Percentiles rank a stretch among this genome's conserved stretches.
Evolutionary conservation across 768 basidiomycete genomes (phyloP).

Genomic region (Pholiota conissans): DNA sequence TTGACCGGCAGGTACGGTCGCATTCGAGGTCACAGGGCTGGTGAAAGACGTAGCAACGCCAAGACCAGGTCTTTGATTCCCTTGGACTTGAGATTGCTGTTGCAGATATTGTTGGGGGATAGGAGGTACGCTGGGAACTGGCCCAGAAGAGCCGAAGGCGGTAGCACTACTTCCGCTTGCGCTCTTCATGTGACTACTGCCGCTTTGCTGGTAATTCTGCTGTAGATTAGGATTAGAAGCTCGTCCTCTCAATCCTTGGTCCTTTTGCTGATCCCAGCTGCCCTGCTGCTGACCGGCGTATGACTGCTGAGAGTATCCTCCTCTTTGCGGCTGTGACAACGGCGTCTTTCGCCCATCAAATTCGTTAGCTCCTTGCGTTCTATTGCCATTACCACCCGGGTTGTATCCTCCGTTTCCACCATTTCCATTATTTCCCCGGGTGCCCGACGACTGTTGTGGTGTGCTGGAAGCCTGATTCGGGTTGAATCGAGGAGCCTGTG

Average conservation of each 20-base stretch:
- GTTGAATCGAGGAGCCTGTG: slow-evolving; percentile 72
- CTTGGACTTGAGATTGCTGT: slow-evolving; percentile 51
- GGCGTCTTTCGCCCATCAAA: slow-evolving; percentile 68
- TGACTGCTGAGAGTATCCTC: slow-evolving; percentile 42
- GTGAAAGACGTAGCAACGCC: slow-evolving; percentile 37
- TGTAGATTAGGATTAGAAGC: slow-evolving; percentile 72
- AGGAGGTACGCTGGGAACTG: slow-evolving; percentile 66
- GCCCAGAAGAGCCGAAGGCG: slow-evolving; percentile 24
- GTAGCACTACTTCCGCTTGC: slow-evolving; percentile 31
- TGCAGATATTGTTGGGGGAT: slow-evolving; percentile 76
- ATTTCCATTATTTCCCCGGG: slow-evolving; percentile 25
- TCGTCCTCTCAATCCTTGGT: slow-evolving; percentile 54
- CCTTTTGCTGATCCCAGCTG: slow-evolving; percentile 63
- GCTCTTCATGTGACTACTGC: slow-evolving; percentile 30
- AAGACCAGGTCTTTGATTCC: slow-evolving; percentile 31
- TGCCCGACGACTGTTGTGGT: slow-evolving; percentile 41
- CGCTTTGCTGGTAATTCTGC: slow-evolving; percentile 56
- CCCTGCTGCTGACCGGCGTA: slow-evolving; percentile 31
- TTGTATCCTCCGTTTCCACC: slow-evolving; percentile 36
- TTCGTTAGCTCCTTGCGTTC: slow-evolving; percentile 62
- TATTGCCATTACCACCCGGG: slow-evolving; percentile 35
- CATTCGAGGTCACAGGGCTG: slow-evolving; percentile 23
- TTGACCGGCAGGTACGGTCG: slow-evolving; percentile 34
- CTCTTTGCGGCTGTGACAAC: slow-evolving; percentile 37
- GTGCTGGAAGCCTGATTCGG: slow-evolving; percentile 43